Conservation (phyloP, 495 filamentous ascomycete genomes). For the Aspergillus leporis region DNA sequence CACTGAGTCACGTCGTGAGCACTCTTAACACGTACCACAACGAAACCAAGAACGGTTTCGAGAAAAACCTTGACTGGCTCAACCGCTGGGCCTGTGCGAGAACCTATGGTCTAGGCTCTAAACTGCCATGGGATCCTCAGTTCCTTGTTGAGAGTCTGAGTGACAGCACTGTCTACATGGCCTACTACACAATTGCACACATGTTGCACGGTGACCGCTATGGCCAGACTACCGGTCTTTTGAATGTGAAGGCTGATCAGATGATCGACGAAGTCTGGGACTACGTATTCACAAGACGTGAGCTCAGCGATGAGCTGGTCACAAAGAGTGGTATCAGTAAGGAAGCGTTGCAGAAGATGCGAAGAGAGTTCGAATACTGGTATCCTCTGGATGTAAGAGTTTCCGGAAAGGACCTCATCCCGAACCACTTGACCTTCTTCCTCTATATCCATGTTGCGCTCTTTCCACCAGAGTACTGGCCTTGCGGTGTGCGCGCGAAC, state of each 20-base stretch:
- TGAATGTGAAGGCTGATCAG: slow-evolving; percentile 73
- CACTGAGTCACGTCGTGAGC: slow-evolving; percentile 72
- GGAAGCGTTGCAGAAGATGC: slow-evolving; percentile 71
- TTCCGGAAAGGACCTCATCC: slow-evolving; percentile 84
- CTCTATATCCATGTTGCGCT: slow-evolving; percentile 93
- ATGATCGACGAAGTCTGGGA: slow-evolving; percentile 98
- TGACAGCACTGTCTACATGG: slow-evolving; percentile 93
- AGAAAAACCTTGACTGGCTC: slow-evolving; percentile 84
- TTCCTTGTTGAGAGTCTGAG: slow-evolving; percentile 91
- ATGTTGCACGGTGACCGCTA: slow-evolving; percentile 81
- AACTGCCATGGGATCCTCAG: slow-evolving; percentile 90
- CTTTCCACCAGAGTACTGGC: slow-evolving; percentile 86
- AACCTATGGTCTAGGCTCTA: slow-evolving; percentile 89
- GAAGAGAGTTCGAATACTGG: slow-evolving; percentile 93
- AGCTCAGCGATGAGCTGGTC: slow-evolving; percentile 63
- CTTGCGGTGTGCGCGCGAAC: slow-evolving; percentile 77
- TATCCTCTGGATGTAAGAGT: slow-evolving; percentile 88
- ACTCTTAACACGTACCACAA: slow-evolving; percentile 74
- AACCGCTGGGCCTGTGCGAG: slow-evolving; percentile 94
- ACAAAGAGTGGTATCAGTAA: slow-evolving; percentile 67
- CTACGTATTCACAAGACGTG: slow-evolving; percentile 74
- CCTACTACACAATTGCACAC: slow-evolving; percentile 94
- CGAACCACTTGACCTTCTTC: slow-evolving; percentile 93
- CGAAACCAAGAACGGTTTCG: slow-evolving; percentile 82
- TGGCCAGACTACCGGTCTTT: slow-evolving; percentile 66